Conservation (phyloP, 225 moss, liverwort and hornwort species). For the Anthoceros angustus region DNA sequence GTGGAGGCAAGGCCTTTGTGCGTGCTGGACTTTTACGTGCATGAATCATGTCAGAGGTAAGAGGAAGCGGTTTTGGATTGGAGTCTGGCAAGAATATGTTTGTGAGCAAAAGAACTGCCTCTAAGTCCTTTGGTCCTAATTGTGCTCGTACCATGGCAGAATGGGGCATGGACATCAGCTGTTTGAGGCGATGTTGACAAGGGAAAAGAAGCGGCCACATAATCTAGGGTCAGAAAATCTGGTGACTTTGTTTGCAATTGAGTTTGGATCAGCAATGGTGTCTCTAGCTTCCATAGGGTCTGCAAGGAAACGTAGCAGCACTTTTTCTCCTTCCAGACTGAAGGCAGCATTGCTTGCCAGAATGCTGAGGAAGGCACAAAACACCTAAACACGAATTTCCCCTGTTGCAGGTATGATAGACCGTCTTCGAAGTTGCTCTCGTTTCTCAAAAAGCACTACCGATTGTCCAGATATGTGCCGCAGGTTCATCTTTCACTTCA, state of each 20-base stretch:
- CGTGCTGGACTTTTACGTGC: slow-evolving; percentile 91
- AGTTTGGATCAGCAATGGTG: slow-evolving; percentile 6
- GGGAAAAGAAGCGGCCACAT: slow-evolving; percentile 39
- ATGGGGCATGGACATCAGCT: slow-evolving; percentile 68
- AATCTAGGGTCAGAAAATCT: slow-evolving; percentile 56
- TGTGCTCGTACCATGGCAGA: slow-evolving; percentile 16
- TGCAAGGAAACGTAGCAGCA: background rate
- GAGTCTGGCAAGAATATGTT: background rate
- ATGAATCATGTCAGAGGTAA: slow-evolving; percentile 78
- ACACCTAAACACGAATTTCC: slow-evolving; percentile 14
- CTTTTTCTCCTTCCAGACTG: background rate
- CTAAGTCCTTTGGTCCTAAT: background rate
- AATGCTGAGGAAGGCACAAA: background rate
- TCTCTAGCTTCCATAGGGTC: background rate
- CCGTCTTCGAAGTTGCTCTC: slow-evolving; percentile 64
- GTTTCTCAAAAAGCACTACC: slow-evolving; percentile 66
- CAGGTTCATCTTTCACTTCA: slow-evolving; percentile 31
- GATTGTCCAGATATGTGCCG: slow-evolving; percentile 37
- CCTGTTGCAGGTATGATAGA: slow-evolving; percentile 71
- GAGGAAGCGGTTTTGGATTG: background rate
- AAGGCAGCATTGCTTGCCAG: slow-evolving; percentile 11
- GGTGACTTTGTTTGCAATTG: slow-evolving; percentile 6
- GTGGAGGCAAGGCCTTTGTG: slow-evolving; percentile 85
- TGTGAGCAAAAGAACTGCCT: background rate
- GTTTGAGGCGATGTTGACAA: slow-evolving; percentile 62